These are phyloP conservation scores for Hyphopichia khmerensis DNA, from an alignment of 1,139 yeast genomes.

Conservation along the genomic window DNA sequence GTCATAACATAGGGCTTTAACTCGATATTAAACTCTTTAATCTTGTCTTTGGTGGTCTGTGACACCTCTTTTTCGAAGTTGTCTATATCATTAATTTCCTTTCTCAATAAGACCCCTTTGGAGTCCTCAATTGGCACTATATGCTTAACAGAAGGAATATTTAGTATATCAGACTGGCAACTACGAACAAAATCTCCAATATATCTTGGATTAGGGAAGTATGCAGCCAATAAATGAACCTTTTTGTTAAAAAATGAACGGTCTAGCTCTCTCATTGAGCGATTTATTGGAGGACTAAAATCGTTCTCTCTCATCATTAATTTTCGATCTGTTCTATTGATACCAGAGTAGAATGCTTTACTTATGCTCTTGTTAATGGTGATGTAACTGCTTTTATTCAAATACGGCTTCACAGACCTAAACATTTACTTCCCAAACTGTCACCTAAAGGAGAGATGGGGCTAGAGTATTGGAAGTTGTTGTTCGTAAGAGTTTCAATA, in stretches of 20 bases:
- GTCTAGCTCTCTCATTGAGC: constrained; percentile 66
- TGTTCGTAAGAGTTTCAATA: background rate
- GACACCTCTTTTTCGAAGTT: constrained; percentile 42
- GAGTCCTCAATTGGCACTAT: constrained; percentile 51
- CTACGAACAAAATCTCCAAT: constrained; percentile 55
- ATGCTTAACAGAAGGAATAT: constrained; percentile 64
- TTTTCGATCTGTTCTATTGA: constrained; percentile 26
- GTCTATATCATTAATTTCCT: constrained; percentile 41
- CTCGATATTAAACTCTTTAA: constrained; percentile 46
- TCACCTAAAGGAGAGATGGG: no score
- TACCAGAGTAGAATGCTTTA: background rate
- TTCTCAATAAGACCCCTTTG: constrained; percentile 66
- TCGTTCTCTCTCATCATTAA: constrained; percentile 24
- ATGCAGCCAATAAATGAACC: constrained; percentile 63
- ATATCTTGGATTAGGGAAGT: constrained; percentile 64
- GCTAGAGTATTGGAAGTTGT: background rate
- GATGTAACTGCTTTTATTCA: no score
- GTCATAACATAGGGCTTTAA: constrained; percentile 55
- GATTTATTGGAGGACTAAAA: constrained; percentile 65
- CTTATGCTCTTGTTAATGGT: background rate
- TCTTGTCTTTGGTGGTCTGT: constrained; percentile 36
- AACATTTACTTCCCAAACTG: background rate
- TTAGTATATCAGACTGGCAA: constrained; percentile 56
- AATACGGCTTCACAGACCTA: background rate
- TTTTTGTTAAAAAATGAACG: constrained; percentile 56